These are phyloP conservation scores for Trichoderma arundinaceum DNA, from an alignment of 2,329 filamentous ascomycete genomes.

Conservation along the genomic window DNA sequence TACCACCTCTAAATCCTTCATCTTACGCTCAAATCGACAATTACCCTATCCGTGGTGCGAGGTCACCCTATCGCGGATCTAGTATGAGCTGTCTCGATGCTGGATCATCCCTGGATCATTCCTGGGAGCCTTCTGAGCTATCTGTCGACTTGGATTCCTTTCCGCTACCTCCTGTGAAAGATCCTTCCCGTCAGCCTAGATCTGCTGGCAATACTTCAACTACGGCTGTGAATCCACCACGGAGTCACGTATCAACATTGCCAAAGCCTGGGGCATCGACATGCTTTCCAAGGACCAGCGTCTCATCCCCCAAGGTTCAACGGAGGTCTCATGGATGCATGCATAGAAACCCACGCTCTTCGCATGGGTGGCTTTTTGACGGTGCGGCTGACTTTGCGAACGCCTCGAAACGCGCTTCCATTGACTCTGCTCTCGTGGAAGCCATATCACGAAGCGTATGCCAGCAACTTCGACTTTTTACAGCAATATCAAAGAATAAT, in stretches of 20 bases:
- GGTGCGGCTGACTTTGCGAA: conserved; percentile 31
- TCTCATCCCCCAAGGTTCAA: not conserved
- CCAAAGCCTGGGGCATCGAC: not conserved
- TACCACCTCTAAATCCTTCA: not conserved
- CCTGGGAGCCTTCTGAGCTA: conserved; percentile 20
- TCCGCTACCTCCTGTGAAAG: conserved; percentile 28
- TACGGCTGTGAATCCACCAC: not conserved
- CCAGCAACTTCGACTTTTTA: conserved; percentile 53
- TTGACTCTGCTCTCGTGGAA: conserved; percentile 51
- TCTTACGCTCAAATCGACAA: not conserved
- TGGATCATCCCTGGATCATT: conserved; percentile 15
- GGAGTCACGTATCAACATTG: not conserved
- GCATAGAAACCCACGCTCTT: conserved; percentile 2
- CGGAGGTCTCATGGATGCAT: not conserved
- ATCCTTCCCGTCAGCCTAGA: not conserved
- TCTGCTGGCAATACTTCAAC: not conserved
- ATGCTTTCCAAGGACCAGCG: not conserved
- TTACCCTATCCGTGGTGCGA: not conserved
- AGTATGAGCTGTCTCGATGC: conserved; percentile 7
- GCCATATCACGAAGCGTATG: conserved; percentile 53
- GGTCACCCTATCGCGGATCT: not conserved
- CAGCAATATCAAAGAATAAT: conserved; percentile 36
- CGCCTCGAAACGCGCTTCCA: conserved; percentile 41
- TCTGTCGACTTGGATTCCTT: conserved; percentile 32
- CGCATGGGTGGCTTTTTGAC: conserved; percentile 33